These are phyloP conservation scores for Rhodotorula paludigena DNA, from an alignment of 768 basidiomycete species.

Conservation along the genomic window DNA sequence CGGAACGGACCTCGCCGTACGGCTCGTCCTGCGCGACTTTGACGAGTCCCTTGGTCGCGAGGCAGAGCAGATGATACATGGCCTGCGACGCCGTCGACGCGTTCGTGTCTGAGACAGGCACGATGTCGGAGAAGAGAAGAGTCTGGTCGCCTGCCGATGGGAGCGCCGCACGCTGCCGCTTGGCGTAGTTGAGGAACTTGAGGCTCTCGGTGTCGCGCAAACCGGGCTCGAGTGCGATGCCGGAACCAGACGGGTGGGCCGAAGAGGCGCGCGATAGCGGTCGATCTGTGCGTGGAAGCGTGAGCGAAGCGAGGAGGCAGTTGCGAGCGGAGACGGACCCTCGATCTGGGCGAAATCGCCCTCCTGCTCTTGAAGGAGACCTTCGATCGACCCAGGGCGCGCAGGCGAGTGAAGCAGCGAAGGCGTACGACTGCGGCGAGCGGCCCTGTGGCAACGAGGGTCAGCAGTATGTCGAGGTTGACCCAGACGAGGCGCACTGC, in stretches of 20 bases:
- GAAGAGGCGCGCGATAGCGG: neutral
- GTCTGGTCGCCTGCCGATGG: neutral
- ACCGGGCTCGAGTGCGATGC: neutral
- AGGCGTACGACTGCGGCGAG: neutral
- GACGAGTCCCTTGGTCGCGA: constrained; percentile 23
- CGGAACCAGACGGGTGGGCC: neutral
- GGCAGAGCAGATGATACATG: constrained; percentile 21
- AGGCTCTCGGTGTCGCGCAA: constrained; percentile 23
- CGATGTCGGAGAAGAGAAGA: constrained; percentile 30
- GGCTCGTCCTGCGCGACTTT: constrained; percentile 21
- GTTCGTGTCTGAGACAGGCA: constrained; percentile 9
- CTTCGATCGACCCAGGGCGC: neutral
- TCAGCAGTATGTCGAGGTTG: neutral
- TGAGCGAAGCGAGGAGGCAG: neutral
- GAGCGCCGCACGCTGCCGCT: neutral
- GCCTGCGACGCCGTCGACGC: constrained; percentile 20
- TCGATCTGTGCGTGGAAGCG: neutral
- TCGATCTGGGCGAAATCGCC: constrained; percentile 5
- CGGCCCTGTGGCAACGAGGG: neutral
- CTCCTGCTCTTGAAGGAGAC: neutral
- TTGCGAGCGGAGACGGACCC: neutral
- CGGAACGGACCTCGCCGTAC: constrained; percentile 19
- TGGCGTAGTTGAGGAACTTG: constrained; percentile 25
- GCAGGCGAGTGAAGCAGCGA: constrained; percentile 2
- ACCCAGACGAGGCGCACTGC: neutral